Conservation (phyloP, 345 rosid genomes). For the Moringa oleifera region DNA sequence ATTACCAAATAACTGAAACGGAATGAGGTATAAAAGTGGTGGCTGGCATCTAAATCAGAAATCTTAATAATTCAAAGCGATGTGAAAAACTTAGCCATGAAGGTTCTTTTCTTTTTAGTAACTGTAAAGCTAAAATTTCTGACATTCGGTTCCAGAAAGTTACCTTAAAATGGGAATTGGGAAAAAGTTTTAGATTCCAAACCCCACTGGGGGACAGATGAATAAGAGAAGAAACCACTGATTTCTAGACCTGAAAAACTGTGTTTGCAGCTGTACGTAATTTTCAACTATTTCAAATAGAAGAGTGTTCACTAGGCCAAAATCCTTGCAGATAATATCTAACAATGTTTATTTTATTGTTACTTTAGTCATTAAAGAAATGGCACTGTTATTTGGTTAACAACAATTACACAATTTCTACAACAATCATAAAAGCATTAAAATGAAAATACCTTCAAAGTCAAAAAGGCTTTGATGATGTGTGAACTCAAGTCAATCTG, state of each 20-base stretch:
- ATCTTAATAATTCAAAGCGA: background rate
- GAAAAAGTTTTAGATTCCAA: background rate
- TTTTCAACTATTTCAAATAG: background rate
- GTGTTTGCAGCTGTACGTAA: background rate
- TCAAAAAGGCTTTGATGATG: constrained; percentile 75
- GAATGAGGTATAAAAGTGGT: background rate
- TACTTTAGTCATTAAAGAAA: background rate
- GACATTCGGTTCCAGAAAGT: background rate
- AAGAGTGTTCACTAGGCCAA: background rate
- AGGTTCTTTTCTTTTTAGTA: background rate
- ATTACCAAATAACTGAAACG: background rate
- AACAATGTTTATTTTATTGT: background rate
- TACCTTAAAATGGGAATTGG: background rate
- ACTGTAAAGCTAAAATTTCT: background rate
- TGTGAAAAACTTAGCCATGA: background rate
- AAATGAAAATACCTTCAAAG: constrained; percentile 62
- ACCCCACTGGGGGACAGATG: background rate
- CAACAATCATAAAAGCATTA: background rate
- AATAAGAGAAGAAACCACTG: background rate
- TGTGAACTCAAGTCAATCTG: constrained; percentile 96
- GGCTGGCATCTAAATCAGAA: background rate
- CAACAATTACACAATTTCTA: background rate
- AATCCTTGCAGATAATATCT: background rate
- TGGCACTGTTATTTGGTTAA: background rate
- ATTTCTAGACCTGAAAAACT: background rate